Base-by-base conservation (phyloP, 2,329 filamentous ascomycete genomes). In the Cladorrhinum sp. region DNA sequence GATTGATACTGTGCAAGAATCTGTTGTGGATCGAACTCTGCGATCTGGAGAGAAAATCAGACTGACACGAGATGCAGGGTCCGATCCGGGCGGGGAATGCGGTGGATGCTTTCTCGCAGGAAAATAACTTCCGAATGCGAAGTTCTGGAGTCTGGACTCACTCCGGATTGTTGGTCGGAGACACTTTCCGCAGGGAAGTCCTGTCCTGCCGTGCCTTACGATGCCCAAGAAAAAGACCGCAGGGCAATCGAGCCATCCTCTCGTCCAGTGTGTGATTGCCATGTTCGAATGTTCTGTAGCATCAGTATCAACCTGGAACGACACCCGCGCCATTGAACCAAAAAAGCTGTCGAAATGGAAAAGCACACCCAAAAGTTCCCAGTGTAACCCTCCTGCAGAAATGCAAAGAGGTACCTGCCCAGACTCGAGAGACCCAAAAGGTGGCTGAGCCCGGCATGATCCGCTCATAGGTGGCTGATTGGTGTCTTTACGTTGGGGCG, bases 361-460 rank as follows among this genome's bases (percentile, higher is more conserved):
- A 39, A 46, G 42, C n/a, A 55, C 33, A 48, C 21, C 39, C 20
- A 21, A 65, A 65, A 62, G 61, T 65, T 62, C 54, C 54, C 23
- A 51, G 14, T 51, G 49, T 26, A 51, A 51, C 49, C 49, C 49
- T 14, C 21, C 24, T 23, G 49, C 49, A 24, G 49, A 18, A 49
- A 49, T 28, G 14, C 49, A 51, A 21, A 12, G 12, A 12, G 49
- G 21, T 51, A 51, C 36, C 46, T 50, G 39, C 53, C 53, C 30
- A n/a, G n/a, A n/a, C n/a, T n/a, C n/a, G n/a, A 53, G 65, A 63
- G 39, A 50, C 42, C 60, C 59, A 65, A 66, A 63, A 10, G 60
- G 64, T 67, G 64, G 64, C 66, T 66, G 62, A 68, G 65, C 58
- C 23, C 59, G 52, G 52, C 58, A 64, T 63, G 55, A 57, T 24